phyloP scores from a whole-genome alignment of 176 grass and related monocot genomes.

The sorghum (Sorghum bicolor) region DNA sequence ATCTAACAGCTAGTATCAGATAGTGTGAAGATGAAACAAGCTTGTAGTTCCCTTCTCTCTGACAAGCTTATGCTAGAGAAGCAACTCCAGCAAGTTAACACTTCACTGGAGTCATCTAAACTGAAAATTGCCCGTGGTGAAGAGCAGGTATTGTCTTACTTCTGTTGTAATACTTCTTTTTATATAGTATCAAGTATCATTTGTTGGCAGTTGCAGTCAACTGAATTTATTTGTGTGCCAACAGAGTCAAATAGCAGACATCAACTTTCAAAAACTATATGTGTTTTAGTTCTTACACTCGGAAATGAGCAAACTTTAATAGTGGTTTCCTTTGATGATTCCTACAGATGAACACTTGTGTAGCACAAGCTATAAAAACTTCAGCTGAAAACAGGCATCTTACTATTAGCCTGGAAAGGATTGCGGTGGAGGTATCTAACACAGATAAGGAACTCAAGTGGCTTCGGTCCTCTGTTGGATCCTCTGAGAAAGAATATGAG shows the following conservation, averaged over 20 bases:
- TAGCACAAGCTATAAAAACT: conserved; percentile 76
- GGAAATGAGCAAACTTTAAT: conserved; percentile 6
- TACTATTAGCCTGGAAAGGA: conserved; percentile 65
- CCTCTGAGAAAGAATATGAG: conserved; percentile 80
- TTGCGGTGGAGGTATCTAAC: conserved; percentile 57
- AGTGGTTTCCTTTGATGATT: conserved; percentile 5
- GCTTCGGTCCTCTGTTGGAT: conserved; percentile 64
- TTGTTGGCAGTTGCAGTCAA: not conserved
- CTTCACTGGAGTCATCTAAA: conserved; percentile 72
- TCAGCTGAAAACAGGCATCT: conserved; percentile 74
- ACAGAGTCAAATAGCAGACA: not conserved
- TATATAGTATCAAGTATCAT: conserved; percentile 31
- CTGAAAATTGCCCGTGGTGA: conserved; percentile 64
- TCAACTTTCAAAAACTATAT: not conserved
- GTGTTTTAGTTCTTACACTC: not conserved
- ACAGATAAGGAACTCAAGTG: conserved; percentile 88
- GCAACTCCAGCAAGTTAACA: conserved; percentile 78
- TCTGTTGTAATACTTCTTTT: conserved; percentile 11
- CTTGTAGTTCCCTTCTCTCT: conserved; percentile 69
- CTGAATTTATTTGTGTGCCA: not conserved
- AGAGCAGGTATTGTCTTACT: conserved; percentile 68
- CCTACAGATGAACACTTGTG: conserved; percentile 63
- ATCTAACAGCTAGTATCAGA: conserved; percentile 83
- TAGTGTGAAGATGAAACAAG: conserved; percentile 95
- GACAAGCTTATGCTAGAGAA: conserved; percentile 84